Evolutionary conservation across 495 filamentous ascomycete genomes (phyloP), one percentile per base, ranked within the genome.

Genomic region (Xylaria curta): DNA sequence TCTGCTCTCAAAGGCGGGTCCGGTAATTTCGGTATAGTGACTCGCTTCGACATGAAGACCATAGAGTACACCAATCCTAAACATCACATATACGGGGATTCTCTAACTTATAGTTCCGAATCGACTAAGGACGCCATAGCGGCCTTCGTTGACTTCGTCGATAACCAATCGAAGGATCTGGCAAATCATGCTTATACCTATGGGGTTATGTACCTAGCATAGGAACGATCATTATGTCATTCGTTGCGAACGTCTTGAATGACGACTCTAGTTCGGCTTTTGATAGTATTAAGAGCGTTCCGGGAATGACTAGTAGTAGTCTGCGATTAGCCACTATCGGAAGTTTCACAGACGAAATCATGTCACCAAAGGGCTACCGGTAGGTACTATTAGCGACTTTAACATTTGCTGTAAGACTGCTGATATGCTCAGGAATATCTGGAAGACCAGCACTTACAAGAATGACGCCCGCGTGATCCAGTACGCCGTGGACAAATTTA

Each of bases 1-100:
- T 75, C 75, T 28, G 83, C 87, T 4, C 78, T 90, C 36, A 87
- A 87, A 66, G 88, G 88, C 58, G 85, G 87, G 38, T 81, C 82
- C 31, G 87, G 82, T 76, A 90, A 89, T 76, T 84, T 89, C 53
- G 87, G 87, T 28, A 82, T 91, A 69, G 84, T 88, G 12, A 89
- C 88, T 21, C 81, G 84, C 10, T 85, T 88, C 71, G 83, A 82
- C 46, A 70, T 89, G 54, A 72, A 83, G 40, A 86, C 87, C 0
- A 82, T 86, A 62, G 78, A 82, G 9, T 74, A 76, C n/a, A 17
- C 63, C 44, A 66, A 66, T 38, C 63, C 46, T n/a, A 8, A 66
- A 38, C 83, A 81, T 21, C 72, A 79, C 12, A 75, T 88, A 19
- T 86, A 80, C 72, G 84, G 82, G 17, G 87, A 84, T 4, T 28